These are phyloP conservation scores for Auriscalpium microsporum DNA, from an alignment of 768 basidiomycete genomes.

Conservation along the genomic window DNA sequence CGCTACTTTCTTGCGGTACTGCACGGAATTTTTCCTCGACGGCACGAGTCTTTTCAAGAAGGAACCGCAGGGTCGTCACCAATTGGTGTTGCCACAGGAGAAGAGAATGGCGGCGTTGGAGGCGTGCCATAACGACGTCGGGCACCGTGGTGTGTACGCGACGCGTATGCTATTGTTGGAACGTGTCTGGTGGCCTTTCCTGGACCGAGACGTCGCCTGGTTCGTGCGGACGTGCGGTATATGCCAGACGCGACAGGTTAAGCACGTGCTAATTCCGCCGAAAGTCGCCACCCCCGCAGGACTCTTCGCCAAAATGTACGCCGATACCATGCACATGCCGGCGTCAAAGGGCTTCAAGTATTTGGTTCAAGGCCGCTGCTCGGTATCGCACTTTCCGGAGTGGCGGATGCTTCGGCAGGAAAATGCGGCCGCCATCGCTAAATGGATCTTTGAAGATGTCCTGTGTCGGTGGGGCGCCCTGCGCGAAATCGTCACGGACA, in stretches of 20 bases:
- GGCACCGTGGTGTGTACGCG: conserved; percentile 16
- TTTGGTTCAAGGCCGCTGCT: conserved; percentile 30
- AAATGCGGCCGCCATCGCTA: conserved; percentile 18
- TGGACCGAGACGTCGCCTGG: conserved; percentile 14
- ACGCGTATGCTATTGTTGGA: conserved; percentile 1
- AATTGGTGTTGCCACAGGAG: conserved; percentile 7
- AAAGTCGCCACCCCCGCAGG: conserved; percentile 11
- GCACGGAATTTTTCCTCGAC: neutral
- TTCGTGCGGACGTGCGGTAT: conserved; percentile 26
- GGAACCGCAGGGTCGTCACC: conserved; percentile 9
- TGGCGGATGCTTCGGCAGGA: conserved; percentile 21
- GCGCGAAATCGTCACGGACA: conserved; percentile 33
- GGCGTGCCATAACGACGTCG: conserved; percentile 13
- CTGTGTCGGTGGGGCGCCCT: conserved; percentile 33
- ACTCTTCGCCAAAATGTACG: conserved; percentile 28
- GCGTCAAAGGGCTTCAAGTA: conserved; percentile 24
- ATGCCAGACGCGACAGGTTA: conserved; percentile 25
- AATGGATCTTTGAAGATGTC: conserved; percentile 30
- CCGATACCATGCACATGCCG: conserved; percentile 36
- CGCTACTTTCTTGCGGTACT: too few species aligned
- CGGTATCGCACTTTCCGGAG: conserved; percentile 27
- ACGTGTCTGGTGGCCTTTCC: conserved; percentile 21
- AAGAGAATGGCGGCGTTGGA: conserved; percentile 4
- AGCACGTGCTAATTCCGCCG: conserved; percentile 18
- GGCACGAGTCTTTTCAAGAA: conserved; percentile 10